phyloP scores from a whole-genome alignment of 2,329 filamentous ascomycete species.

The Colletotrichum horii region DNA sequence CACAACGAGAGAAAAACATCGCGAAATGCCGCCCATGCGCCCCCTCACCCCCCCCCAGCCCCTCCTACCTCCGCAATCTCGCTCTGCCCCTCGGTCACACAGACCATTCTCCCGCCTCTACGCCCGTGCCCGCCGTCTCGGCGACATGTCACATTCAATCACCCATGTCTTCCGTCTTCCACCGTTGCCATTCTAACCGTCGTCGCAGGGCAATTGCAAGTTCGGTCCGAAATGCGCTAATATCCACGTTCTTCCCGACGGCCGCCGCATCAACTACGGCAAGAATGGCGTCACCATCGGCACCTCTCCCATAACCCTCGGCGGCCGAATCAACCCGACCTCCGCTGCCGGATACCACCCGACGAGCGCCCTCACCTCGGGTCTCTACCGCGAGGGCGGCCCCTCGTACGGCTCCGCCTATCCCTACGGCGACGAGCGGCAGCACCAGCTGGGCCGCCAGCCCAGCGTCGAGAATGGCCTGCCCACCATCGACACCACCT shows the following conservation, averaged over 20 bases:
- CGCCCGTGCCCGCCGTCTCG: not conserved
- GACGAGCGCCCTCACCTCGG: constrained; percentile 71
- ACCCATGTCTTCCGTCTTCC: not conserved
- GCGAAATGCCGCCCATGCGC: not conserved
- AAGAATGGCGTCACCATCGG: constrained; percentile 72
- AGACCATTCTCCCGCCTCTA: not conserved
- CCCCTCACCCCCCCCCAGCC: not conserved
- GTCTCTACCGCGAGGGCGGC: constrained; percentile 49
- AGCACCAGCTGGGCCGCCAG: constrained; percentile 51
- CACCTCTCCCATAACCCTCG: constrained; percentile 63
- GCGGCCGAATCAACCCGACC: constrained; percentile 70
- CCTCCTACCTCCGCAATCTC: constrained; percentile 19
- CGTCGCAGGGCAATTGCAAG: constrained; percentile 88
- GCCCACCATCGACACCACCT: constrained; percentile 63
- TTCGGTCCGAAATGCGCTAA: constrained; percentile 98
- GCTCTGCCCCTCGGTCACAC: constrained; percentile 12
- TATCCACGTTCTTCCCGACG: constrained; percentile 93
- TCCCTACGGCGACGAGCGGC: constrained; percentile 43
- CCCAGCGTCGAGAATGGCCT: constrained; percentile 60
- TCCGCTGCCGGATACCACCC: constrained; percentile 58
- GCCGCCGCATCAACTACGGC: constrained; percentile 84
- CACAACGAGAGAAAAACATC: not conserved
- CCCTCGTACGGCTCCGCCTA: constrained; percentile 44
- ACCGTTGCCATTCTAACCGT: not conserved
- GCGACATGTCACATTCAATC: not conserved